Evolutionary conservation across 1,284 basidiomycete genomes (phyloP), one percentile per base, ranked within the genome.

Genomic region (Cutaneotrichosporon mucoides): DNA sequence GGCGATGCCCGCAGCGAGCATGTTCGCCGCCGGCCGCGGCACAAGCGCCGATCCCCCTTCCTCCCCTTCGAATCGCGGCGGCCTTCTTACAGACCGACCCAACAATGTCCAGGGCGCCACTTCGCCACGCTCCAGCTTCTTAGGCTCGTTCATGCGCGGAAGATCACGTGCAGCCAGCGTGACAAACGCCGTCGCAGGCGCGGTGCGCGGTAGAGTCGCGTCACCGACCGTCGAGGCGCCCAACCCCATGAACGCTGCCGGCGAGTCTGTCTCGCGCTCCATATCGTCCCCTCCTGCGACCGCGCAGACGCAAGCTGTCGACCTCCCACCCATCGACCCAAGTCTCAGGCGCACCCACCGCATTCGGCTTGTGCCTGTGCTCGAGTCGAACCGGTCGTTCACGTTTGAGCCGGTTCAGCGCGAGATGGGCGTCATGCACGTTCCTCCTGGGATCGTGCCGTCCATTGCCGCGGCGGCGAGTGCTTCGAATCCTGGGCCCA

Each of bases 331-430:
- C 24, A 60, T 54, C 49, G 56, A 54, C 59, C 59, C 47, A 12
- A 24, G 59, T 34, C 43, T 53, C 6, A 66, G 35, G 49, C 62
- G 70, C 66, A 77, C 74, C 33, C 80, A 82, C 63, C 80, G 82
- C 5, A 80, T 86, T 51, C 88, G 94, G 10, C 87, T 98, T 56
- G 94, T 97, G 2, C 95, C 94, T 4, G 90, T 96, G 73, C 87
- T 98, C 69, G 93, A 97, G 73, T 87, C 87, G 11, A 86, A 89
- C 13, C 86, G 92, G 53, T 90, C 91, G 0, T 85, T 98, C 12
- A 86, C 90, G 59, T 98, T 98, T 79, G 93, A 97, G 53, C 89
- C 94, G 55, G 92, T 97, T 81, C 83, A 85, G 52, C 86, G 94
- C 35, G 92, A 96, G 57, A 51, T 75, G 40, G 63, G 66, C 10